phyloP scores from a whole-genome alignment of 345 rosid genomes.

The Populus alba region DNA sequence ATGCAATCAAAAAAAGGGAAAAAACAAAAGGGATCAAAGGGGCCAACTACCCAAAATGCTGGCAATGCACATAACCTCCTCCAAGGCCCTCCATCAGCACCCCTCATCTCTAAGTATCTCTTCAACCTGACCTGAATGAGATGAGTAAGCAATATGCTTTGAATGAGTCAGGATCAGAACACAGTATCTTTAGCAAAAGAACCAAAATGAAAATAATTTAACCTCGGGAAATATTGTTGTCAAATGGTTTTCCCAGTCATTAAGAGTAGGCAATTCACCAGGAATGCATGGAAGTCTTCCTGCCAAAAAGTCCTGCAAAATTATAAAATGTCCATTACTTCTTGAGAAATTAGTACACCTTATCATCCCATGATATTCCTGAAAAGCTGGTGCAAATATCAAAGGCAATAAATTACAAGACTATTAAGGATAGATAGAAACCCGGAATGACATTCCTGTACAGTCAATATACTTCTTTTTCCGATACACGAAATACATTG shows the following conservation, averaged over 20 bases:
- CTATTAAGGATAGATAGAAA: constrained; percentile 48
- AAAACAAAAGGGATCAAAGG: constrained; percentile 1
- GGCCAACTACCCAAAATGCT: constrained; percentile 83
- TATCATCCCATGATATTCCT: neutral
- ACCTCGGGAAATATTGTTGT: constrained; percentile 99
- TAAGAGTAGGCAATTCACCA: constrained; percentile 86
- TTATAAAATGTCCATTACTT: constrained; percentile 8
- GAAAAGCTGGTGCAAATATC: neutral
- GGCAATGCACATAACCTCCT: constrained; percentile 94
- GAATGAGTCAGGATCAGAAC: constrained; percentile 12
- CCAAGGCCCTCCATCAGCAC: constrained; percentile 99
- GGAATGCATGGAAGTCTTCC: constrained; percentile 94
- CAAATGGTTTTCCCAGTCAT: constrained; percentile 97
- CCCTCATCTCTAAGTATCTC: constrained; percentile 99
- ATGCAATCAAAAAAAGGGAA: neutral
- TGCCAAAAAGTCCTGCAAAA: constrained; percentile 81
- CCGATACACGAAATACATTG: constrained; percentile 95
- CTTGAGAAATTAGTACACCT: neutral
- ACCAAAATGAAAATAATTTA: constrained; percentile 13
- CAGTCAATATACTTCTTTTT: constrained; percentile 85
- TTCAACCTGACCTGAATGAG: constrained; percentile 76
- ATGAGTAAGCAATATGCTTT: constrained; percentile 9
- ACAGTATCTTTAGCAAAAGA: neutral
- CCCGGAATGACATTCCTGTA: constrained; percentile 95
- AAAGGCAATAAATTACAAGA: constrained; percentile 34